Percentiles rank a stretch among this genome's conserved stretches.
These are phyloP conservation scores for Calonectria ilicicola DNA, from an alignment of 2,329 filamentous ascomycete species.

Conservation along the genomic window DNA sequence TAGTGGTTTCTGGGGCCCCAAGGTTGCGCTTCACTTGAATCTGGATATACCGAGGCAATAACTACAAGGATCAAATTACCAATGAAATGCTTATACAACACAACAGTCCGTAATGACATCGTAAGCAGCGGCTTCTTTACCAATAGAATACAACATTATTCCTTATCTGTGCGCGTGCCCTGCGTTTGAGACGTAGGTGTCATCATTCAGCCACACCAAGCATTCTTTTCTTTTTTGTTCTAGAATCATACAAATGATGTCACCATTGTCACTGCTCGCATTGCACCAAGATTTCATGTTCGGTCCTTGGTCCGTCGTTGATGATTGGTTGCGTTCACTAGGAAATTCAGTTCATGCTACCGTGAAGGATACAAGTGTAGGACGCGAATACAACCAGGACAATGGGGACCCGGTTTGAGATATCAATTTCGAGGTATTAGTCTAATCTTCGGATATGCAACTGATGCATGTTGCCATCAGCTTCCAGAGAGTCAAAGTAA, in stretches of 20 bases:
- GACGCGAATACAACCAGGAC: not conserved
- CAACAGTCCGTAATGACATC: not conserved
- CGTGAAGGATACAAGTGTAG: no score
- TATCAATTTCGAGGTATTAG: not conserved
- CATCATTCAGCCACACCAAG: not conserved
- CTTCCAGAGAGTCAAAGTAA: not conserved
- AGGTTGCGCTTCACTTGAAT: not conserved
- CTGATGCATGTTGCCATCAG: not conserved
- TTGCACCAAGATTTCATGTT: not conserved
- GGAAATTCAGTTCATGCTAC: not conserved
- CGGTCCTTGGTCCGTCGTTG: no score
- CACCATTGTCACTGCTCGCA: not conserved
- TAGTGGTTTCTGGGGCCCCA: not conserved
- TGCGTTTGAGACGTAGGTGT: not conserved
- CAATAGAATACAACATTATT: not conserved
- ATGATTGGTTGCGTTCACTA: not conserved
- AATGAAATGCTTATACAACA: no score
- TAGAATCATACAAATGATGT: not conserved
- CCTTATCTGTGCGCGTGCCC: not conserved
- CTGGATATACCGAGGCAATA: conserved; percentile 7
- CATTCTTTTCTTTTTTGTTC: not conserved
- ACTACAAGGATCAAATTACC: not conserved
- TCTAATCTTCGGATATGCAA: not conserved
- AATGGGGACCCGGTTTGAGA: not conserved
- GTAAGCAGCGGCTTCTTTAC: not conserved